Evolutionary conservation across 2,329 filamentous ascomycete species (phyloP).

Genomic region (Biscogniauxia sp.): DNA sequence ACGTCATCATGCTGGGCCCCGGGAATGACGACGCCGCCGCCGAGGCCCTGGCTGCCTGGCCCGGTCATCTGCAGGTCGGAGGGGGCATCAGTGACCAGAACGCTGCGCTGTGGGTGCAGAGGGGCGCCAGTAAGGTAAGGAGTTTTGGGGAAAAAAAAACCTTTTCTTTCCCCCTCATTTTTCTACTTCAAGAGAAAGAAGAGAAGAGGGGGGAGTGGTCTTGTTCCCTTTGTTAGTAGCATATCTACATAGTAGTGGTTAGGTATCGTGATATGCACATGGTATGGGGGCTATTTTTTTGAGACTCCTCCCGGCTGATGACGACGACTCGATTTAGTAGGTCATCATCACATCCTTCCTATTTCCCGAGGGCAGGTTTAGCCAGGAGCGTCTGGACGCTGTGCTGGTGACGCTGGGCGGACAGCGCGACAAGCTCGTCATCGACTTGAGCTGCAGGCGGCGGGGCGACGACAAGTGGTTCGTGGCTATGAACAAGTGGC

Average conservation of each 20-base stretch:
- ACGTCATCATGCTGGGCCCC: slow-evolving; percentile 95
- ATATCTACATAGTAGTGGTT: too few relatives aligned
- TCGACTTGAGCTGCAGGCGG: slow-evolving; percentile 88
- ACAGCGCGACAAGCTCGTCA: slow-evolving; percentile 79
- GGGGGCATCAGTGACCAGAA: slow-evolving; percentile 90
- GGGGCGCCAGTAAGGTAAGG: slow-evolving; percentile 80
- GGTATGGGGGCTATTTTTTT: too few relatives aligned
- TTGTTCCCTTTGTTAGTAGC: not conserved
- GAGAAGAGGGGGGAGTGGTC: slow-evolving; percentile 18
- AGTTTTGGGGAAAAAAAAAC: too few relatives aligned
- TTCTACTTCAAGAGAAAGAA: too few relatives aligned
- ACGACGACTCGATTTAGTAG: slow-evolving; percentile 46
- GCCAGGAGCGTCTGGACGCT: slow-evolving; percentile 68
- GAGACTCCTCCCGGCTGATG: not conserved
- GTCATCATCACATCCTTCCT: slow-evolving; percentile 96
- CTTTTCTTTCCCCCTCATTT: too few relatives aligned
- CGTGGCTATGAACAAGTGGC: slow-evolving; percentile 99
- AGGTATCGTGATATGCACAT: too few relatives aligned
- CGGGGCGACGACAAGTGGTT: slow-evolving; percentile 75
- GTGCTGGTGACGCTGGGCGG: slow-evolving; percentile 71
- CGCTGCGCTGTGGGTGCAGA: slow-evolving; percentile 80
- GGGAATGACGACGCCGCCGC: slow-evolving; percentile 79
- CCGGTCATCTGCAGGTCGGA: slow-evolving; percentile 77
- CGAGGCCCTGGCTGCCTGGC: slow-evolving; percentile 78
- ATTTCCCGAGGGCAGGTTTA: slow-evolving; percentile 82